Conservation (phyloP, 2,329 filamentous ascomycete genomes). For the Didymella glomerata region DNA sequence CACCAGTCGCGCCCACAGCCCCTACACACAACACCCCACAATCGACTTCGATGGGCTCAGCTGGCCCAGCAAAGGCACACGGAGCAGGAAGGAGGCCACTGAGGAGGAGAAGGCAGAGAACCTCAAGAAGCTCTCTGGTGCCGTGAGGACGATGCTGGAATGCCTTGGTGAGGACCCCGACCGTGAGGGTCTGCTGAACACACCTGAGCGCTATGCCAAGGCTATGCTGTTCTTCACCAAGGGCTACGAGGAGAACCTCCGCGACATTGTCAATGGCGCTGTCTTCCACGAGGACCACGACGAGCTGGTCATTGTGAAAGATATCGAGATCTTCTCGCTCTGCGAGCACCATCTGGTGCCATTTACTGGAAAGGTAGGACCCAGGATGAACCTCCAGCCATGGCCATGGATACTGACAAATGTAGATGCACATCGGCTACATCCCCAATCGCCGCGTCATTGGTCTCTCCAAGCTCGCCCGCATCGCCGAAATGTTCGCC, state of each 20-base stretch:
- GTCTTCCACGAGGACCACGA: conserved; percentile 97
- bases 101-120: conserved; percentile 66
- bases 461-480: conserved; percentile 92
- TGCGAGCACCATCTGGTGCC: conserved; percentile 98
- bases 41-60: conserved; percentile 65
- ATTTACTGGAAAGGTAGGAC: conserved; percentile 86
- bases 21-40: conserved; percentile 60
- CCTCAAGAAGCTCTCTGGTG: conserved; percentile 68
- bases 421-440: conserved; percentile 97
- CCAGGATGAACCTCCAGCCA: neutral
- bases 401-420: neutral
- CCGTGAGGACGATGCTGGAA: conserved; percentile 70
- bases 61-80: conserved; percentile 69
- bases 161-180: conserved; percentile 73
- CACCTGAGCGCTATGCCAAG: conserved; percentile 88
- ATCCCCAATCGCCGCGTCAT: conserved; percentile 92
- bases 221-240: conserved; percentile 96
- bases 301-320: conserved; percentile 96
- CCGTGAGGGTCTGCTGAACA: conserved; percentile 69
- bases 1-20: conserved; percentile 61
- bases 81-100: conserved; percentile 66
- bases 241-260: conserved; percentile 93
- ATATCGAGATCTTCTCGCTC: conserved; percentile 92
- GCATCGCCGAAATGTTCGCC: conserved; percentile 96
- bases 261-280: conserved; percentile 89